Evolutionary conservation across 2,329 filamentous ascomycete species (phyloP), one percentile per base, ranked within the genome.

Genomic region (Verticillium zaregamsianum): DNA sequence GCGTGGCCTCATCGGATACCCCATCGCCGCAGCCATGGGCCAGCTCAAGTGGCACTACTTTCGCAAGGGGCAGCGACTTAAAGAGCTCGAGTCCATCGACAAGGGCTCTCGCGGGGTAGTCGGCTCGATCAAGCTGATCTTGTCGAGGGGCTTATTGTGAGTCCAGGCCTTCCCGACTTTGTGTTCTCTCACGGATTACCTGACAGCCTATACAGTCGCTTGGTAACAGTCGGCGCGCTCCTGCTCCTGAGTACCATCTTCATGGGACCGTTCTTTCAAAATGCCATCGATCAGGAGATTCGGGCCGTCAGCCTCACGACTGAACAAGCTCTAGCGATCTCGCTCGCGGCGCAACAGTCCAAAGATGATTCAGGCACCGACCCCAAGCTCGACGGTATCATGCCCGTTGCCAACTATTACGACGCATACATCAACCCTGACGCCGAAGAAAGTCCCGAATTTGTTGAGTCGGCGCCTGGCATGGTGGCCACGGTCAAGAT

Each of bases 41-140:
- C 54, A 60, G 20, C 11, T 60, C 8, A 57, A 60, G 20, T 60
- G 59, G 59, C 37, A 60, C 5, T 37, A 60, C 14, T 49, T 60
- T 23, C 23, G 12, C 37, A 40, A 12, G n/a, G 20, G 14, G 15
- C 52, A 5, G 28, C 35, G 17, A 12, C 54, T 23, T n/a, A 25
- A 52, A 35, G 39, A 14, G 54, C 7, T 60, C 1, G 25, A 60
- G 8, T 54, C 54, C 20, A 57, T 60, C 33, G 59, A 60, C 25
- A 39, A 37, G 3, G 59, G 54, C 17, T 49, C 59, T 7, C 54
- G 59, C 11, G 59, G 54, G 4, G 25, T 37, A 3, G 12, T 25
- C 12, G 59, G 59, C 9, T 57, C 59, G 5, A 12, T 57, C 12
- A 57, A 49, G 8, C 25, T 60, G 3, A n/a, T 60, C 2, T 14